A percentile compares a stretch with the other conserved stretches of the same genome.
phyloP scores from a whole-genome alignment of 345 rosid species.

The Eucalyptus camaldulensis region DNA sequence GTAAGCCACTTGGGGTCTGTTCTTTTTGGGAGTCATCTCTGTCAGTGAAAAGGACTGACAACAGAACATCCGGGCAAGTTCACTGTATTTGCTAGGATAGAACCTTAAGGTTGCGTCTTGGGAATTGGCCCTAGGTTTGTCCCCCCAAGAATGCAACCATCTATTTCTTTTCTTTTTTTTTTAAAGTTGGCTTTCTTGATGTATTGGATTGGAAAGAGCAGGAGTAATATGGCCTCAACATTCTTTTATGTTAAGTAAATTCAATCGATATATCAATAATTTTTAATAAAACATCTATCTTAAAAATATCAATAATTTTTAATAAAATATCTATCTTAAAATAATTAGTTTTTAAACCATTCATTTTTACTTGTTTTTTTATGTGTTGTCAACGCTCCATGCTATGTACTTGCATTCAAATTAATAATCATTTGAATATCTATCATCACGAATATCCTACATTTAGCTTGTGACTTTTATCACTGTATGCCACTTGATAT shows the following conservation, averaged over 20 bases:
- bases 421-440: not conserved
- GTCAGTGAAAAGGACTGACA: not conserved
- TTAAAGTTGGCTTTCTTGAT: not conserved
- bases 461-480: not conserved
- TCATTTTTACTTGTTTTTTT: not conserved
- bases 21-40: not conserved
- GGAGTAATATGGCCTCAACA: accelerated
- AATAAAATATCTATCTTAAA: not conserved
- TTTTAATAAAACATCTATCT: not conserved
- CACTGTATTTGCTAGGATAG: not conserved
- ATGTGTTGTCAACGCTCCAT: too few relatives aligned
- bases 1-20: not conserved
- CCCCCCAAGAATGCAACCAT: not conserved
- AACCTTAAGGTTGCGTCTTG: not conserved
- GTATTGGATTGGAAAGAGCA: not conserved
- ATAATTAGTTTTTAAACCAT: not conserved
- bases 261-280: not conserved
- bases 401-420: too few relatives aligned
- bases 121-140: not conserved
- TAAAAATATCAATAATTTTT: not conserved
- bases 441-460: not conserved
- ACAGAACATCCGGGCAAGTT: not conserved
- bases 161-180: too few relatives aligned
- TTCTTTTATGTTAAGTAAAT: not conserved
- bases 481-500: not conserved